Evolutionary conservation across 306 rosid species (phyloP), one percentile per base, ranked within the genome.

Genomic region (Adenanthera pavonina): DNA sequence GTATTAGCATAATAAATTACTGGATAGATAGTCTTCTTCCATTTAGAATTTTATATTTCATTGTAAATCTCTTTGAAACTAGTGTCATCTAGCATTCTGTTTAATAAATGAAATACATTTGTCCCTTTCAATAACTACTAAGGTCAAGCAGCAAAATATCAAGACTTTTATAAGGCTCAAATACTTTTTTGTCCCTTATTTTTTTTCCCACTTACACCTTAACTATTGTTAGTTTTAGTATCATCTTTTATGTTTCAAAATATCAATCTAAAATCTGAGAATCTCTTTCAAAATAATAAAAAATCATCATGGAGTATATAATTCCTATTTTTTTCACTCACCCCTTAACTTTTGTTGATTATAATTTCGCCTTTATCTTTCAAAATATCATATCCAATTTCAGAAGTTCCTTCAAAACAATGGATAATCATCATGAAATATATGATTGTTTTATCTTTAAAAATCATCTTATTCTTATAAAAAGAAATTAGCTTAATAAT

Each of bases 1-100:
- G 86, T 66, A 41, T 86, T 91, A 92, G 94, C 77, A 61, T 10
- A 89, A 89, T 89, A 88, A 88, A 80, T 36, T 38, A 76, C 61
- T 65, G 84, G 85, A 78, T 74, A 78, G 85, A 78, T 74, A 78
- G 65, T 61, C 20, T 57, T 81, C 71, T 82, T 68, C 57, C 76
- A 47, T 77, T 59, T 69, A 84, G 69, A 40, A 69, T 76, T 78
- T 71, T 25, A 53, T 85, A 65, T 78, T 79, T 25, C 56, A 30
- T 78, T 54, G 82, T 85, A 74, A 85, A 75, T 38, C 69, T 52
- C 72, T 25, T 25, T 80, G 83, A 78, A 81, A 54, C 53, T 74
- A 67, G 3, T 73, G 76, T 69, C 76, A 74, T 83, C 78, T 77
- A 76, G 75, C 85, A 75, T 70, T 77, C 75, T 65, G 51, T 82